Conservation (phyloP, 441 rosid species). For the Dalechampia spathulata region DNA sequence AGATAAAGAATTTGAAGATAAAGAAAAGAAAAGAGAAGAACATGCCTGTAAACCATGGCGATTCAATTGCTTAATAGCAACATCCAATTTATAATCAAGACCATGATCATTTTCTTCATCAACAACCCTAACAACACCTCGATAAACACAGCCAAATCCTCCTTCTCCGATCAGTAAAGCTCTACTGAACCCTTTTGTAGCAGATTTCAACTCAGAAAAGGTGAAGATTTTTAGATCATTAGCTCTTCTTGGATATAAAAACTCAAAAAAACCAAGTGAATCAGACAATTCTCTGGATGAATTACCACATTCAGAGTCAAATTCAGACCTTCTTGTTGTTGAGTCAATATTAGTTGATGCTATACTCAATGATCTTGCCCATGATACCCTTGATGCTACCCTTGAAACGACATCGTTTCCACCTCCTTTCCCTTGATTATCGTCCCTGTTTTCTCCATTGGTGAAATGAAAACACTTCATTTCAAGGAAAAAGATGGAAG, state of each 20-base stretch:
- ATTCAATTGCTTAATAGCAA: conserved; percentile 79
- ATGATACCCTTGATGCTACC: conserved; percentile 53
- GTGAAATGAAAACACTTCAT: conserved; percentile 97
- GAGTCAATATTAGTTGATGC: conserved; percentile 59
- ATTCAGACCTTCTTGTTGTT: conserved; percentile 66
- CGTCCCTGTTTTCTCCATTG: conserved; percentile 50
- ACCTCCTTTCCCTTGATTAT: conserved; percentile 29
- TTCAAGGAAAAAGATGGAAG: not conserved
- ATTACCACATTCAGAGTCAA: conserved; percentile 47
- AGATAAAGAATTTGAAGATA: too few species aligned
- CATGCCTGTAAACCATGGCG: conserved; percentile 95
- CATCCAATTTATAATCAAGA: conserved; percentile 47
- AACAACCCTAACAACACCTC: conserved; percentile 59
- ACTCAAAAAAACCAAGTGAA: conserved; percentile 38
- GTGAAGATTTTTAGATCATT: conserved; percentile 65
- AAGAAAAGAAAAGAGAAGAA: not conserved
- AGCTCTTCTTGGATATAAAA: conserved; percentile 53
- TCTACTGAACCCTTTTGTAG: conserved; percentile 73
- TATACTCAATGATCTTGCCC: conserved; percentile 91
- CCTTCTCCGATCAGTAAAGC: conserved; percentile 84
- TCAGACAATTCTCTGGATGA: conserved; percentile 64
- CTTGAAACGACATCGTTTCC: conserved; percentile 36
- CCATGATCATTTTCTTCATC: conserved; percentile 38
- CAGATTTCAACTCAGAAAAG: conserved; percentile 53
- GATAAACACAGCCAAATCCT: conserved; percentile 85